Evolutionary conservation across 257 asterid species (phyloP), one percentile per base, ranked within the genome.

Genomic region (Cynanchum wilfordii): DNA sequence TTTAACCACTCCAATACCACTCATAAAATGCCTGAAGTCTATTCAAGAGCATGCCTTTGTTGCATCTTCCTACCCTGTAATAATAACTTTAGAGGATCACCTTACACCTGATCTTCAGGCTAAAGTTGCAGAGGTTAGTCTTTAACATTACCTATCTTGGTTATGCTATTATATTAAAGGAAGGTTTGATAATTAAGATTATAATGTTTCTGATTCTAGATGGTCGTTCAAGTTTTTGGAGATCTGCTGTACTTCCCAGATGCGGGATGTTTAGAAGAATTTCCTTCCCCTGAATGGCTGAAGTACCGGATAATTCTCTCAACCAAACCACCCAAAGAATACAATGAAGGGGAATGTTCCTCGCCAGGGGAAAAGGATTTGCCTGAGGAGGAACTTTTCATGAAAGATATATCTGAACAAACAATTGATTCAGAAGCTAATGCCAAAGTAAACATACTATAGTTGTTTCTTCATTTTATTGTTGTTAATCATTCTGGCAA

Each of bases 311-410:
- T 94, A 36, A 82, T 94, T 72, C 92, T 94, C n/a, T 94, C 97
- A 1, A 94, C 99, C 0, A 91, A 94, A 75, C 96, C 97, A 16
- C 99, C 97, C 2, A 94, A 88, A 81, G 97, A 91, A 80, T 89
- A 92, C 82, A 91, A 88, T 49, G 93, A 88, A 55, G 57, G 81
- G 27, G 88, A 84, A 54, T 65, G 64, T 44, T 81, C 81, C n/a
- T 81, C 90, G 5, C 85, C 88, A 19, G 68, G 27, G 67, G 86
- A 75, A 52, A 81, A 87, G 74, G 85, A 84, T 62, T 87, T 79
- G 22, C 85, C 87, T 3, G 89, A 86, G 27, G 96, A 85, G 17
- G 97, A 89, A 47, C 36, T 68, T 55, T 19, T n/a, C 9, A 24
- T 44, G 55, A 80, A 78, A 74, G 79, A 75, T 69, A 59, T 42